phyloP scores from a whole-genome alignment of 768 basidiomycete species.

The Steccherinum ochraceum region DNA sequence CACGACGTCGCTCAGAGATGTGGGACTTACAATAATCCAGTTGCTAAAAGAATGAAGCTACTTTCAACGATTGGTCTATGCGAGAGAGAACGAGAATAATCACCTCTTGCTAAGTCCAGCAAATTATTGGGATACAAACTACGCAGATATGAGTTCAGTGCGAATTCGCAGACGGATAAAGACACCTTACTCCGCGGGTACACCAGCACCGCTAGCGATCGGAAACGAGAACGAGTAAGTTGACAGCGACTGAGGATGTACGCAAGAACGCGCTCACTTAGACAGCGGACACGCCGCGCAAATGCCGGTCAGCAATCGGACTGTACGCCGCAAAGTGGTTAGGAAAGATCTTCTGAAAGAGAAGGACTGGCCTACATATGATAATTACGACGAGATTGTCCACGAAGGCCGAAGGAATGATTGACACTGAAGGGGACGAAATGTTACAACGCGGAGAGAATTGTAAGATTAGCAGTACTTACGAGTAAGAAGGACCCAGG shows the following conservation, averaged over 20 bases:
- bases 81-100: not conserved
- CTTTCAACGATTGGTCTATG: too few species aligned
- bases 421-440: conserved; percentile 2
- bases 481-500: conserved; percentile 15
- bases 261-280: conserved; percentile 10
- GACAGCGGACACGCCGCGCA: conserved; percentile 11
- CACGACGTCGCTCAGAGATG: not conserved
- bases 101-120: conserved; percentile 10
- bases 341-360: too few species aligned
- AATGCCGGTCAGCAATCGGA: conserved; percentile 14
- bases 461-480: not conserved
- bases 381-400: conserved; percentile 13
- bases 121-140: conserved; percentile 12
- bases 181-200: conserved; percentile 2
- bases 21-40: conserved; percentile 6
- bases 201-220: not conserved
- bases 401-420: conserved; percentile 10
- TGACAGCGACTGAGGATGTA: not conserved
- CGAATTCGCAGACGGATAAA: too few species aligned
- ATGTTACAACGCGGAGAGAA: not conserved
- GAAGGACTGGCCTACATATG: conserved; percentile 10
- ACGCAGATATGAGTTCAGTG: too few species aligned
- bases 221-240: not conserved
- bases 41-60: conserved; percentile 2
- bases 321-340: too few species aligned